Evolutionary conservation across 768 basidiomycete species (phyloP), one percentile per base, ranked within the genome.

Genomic region (Mycena venus): DNA sequence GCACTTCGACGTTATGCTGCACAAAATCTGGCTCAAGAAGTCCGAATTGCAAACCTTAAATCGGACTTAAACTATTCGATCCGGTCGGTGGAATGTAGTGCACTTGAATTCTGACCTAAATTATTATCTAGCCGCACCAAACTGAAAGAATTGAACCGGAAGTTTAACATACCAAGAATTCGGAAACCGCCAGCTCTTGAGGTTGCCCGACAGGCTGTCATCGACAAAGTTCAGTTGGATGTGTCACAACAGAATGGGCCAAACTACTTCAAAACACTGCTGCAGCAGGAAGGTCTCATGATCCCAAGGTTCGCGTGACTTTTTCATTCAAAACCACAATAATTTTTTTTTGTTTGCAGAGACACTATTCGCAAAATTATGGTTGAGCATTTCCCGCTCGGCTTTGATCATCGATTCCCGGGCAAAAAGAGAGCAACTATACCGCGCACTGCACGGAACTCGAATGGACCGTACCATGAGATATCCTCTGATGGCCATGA

Each of bases 401-500:
- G 78, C 47, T 60, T 70, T 17, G 74, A 66, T 15, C 53, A 73
- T 25, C 67, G 74, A 12, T 79, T 68, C 32, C 76, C 76, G 2
- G 78, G 78, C 4, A 58, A 75, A 9, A 77, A 68, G 36, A 75
- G 70, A 25, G 11, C 47, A 6, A 5, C 25, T 3, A 55, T 66
- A n/a, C 64, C 64, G 36, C 47, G 64, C 9, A 31, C 29, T 25
- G 23, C n/a, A 8, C 21, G 36, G 36, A 42, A 73, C 61, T 29
- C 69, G 53, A 55, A 75, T 64, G 81, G 81, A 14, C 71, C 72
- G 7, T 78, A 64, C 34, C 76, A 79, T 29, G 79, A 82, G 62
- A 44, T 81, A 29, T 61, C 72, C 9, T 66, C 53, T 31, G 82
- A 83, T 64, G 79, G 82, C 8, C 81, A 83, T 62, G 82, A 82